A percentile compares a stretch with the other conserved stretches of the same genome.
Evolutionary conservation across 2,329 filamentous ascomycete species (phyloP).

Genomic region (Aureobasidium sp.): DNA sequence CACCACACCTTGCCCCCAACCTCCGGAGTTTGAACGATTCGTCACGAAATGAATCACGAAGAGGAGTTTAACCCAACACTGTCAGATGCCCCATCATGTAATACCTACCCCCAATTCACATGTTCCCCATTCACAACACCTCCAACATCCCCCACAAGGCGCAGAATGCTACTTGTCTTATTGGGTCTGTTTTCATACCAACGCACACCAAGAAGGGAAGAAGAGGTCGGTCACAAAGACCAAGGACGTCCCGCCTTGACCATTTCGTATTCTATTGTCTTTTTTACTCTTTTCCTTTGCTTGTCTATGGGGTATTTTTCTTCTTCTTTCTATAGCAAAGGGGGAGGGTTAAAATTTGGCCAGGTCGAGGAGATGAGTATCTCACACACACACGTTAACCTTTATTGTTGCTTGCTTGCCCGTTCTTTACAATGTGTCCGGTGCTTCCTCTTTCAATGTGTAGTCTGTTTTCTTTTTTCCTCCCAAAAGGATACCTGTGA

Average conservation of each 20-base stretch:
- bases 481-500: no score
- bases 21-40: slow-evolving; percentile 1
- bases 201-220: neutral
- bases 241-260: slow-evolving; percentile 7
- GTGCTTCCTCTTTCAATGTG: no score
- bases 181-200: neutral
- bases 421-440: no score
- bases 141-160: neutral
- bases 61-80: slow-evolving; percentile 4
- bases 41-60: slow-evolving; percentile 10
- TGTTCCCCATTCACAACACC: neutral
- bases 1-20: neutral
- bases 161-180: slow-evolving; percentile 9
- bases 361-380: no score
- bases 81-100: slow-evolving; percentile 14
- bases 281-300: neutral
- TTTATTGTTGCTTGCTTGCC: no score
- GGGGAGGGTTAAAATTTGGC: no score
- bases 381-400: no score
- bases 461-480: no score
- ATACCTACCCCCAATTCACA: neutral
- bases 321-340: no score
- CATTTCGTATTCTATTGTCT: slow-evolving; percentile 14
- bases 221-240: slow-evolving; percentile 11
- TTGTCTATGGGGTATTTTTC: no score